These are phyloP conservation scores for Polygonum aviculare DNA, from an alignment of 148 eudicot species.

Conservation along the genomic window DNA sequence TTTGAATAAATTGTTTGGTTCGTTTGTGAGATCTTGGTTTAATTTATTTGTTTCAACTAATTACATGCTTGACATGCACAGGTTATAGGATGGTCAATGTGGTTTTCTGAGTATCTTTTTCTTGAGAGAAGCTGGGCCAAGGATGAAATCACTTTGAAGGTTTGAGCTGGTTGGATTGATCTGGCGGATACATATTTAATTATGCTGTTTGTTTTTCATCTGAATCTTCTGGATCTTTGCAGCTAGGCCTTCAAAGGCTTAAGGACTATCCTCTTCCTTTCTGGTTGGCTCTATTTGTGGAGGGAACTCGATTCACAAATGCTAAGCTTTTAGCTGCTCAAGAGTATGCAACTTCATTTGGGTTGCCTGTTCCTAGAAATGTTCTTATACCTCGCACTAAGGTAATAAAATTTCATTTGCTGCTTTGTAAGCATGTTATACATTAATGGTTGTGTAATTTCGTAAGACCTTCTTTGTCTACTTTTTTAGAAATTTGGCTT, in stretches of 20 bases:
- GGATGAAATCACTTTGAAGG: slow-evolving; percentile 73
- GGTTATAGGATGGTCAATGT: slow-evolving; percentile 98
- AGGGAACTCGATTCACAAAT: slow-evolving; percentile 91
- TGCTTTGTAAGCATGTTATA: neutral
- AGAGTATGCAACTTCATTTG: slow-evolving; percentile 53
- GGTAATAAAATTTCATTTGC: slow-evolving; percentile 24
- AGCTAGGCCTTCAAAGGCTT: slow-evolving; percentile 73
- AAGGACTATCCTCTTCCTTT: slow-evolving; percentile 82
- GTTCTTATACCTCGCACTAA: slow-evolving; percentile 91
- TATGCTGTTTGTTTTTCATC: slow-evolving; percentile 11
- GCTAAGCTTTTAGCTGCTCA: slow-evolving; percentile 95
- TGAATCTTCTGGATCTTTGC: slow-evolving; percentile 21
- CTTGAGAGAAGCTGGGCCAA: slow-evolving; percentile 90
- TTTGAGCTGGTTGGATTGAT: slow-evolving; percentile 11
- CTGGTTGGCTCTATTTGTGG: slow-evolving; percentile 97
- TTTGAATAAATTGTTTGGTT: neutral
- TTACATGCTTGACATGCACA: slow-evolving; percentile 20
- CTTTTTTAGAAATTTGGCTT: neutral
- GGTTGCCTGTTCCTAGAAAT: slow-evolving; percentile 59
- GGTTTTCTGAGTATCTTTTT: slow-evolving; percentile 87
- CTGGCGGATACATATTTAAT: neutral
- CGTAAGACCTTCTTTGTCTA: neutral
- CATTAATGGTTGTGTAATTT: neutral
- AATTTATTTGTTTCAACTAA: neutral
- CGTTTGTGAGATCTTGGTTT: neutral